Conservation (phyloP, 345 rosid genomes). For the Pistacia integerrima region DNA sequence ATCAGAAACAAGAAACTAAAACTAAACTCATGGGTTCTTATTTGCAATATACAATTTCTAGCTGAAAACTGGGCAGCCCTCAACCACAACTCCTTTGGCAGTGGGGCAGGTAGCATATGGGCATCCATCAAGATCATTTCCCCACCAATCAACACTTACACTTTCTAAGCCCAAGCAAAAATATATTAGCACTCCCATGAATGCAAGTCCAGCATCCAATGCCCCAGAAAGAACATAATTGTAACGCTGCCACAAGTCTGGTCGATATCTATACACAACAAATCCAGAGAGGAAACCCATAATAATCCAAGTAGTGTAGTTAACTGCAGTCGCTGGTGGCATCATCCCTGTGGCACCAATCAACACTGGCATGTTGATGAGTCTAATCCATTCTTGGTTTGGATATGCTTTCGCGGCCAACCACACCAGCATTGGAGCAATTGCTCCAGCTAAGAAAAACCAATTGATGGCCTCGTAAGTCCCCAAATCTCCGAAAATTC, state of each 20-base stretch:
- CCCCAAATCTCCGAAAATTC: constrained; percentile 90
- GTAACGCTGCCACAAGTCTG: constrained; percentile 80
- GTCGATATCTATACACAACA: constrained; percentile 72
- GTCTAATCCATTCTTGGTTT: constrained; percentile 75
- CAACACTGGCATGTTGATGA: constrained; percentile 89
- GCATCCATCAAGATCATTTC: constrained; percentile 97
- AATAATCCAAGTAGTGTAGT: constrained; percentile 88
- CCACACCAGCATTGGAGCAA: constrained; percentile 83
- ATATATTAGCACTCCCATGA: constrained; percentile 90
- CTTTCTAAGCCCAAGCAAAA: constrained; percentile 80
- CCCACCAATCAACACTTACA: constrained; percentile 85
- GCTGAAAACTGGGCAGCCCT: constrained; percentile 79
- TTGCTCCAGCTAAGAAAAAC: constrained; percentile 86
- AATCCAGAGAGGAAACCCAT: constrained; percentile 85
- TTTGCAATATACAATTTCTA: constrained; percentile 16
- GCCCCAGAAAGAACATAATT: constrained; percentile 94
- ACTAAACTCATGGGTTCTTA: neutral
- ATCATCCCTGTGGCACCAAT: constrained; percentile 79
- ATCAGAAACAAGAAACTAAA: no score
- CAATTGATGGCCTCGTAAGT: constrained; percentile 74
- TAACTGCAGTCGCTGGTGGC: constrained; percentile 99
- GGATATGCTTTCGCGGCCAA: constrained; percentile 77
- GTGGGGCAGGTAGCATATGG: constrained; percentile 90
- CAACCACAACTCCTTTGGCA: constrained; percentile 54
- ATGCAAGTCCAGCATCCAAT: constrained; percentile 92